These are phyloP conservation scores for Volvox africanus DNA, from an alignment of 139 green algal species.

Conservation along the genomic window DNA sequence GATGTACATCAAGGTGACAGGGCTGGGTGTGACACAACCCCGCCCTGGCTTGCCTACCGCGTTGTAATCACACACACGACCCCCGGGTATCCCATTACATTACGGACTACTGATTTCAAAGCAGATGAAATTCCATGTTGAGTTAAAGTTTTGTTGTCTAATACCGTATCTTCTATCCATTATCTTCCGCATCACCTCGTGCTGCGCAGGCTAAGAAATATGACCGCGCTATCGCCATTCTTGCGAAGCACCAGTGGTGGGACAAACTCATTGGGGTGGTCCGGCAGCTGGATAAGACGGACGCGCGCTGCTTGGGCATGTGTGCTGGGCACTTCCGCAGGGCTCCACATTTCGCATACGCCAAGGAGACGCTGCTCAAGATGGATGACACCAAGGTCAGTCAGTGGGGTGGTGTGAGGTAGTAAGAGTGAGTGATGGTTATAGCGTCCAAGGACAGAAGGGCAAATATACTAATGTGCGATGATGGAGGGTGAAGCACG, in stretches of 20 bases:
- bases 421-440: neutral
- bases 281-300: conserved; percentile 61
- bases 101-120: no score
- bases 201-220: conserved; percentile 72
- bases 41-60: no score
- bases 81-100: no score
- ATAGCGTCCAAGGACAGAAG: no score
- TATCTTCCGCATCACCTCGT: no score
- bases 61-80: no score
- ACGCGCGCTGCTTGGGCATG: conserved; percentile 58
- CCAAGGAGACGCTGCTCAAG: conserved; percentile 83
- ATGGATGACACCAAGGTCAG: conserved; percentile 66
- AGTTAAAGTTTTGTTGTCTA: no score
- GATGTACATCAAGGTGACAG: conserved; percentile 85
- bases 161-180: no score
- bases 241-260: conserved; percentile 77
- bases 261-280: conserved; percentile 78
- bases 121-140: no score
- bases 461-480: neutral
- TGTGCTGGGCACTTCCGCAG: conserved; percentile 61
- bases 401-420: neutral
- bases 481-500: no score
- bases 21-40: no score
- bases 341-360: conserved; percentile 66
- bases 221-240: conserved; percentile 78